Evolutionary conservation across 768 basidiomycete genomes (phyloP).

Genomic region (Mycena polygramma): DNA sequence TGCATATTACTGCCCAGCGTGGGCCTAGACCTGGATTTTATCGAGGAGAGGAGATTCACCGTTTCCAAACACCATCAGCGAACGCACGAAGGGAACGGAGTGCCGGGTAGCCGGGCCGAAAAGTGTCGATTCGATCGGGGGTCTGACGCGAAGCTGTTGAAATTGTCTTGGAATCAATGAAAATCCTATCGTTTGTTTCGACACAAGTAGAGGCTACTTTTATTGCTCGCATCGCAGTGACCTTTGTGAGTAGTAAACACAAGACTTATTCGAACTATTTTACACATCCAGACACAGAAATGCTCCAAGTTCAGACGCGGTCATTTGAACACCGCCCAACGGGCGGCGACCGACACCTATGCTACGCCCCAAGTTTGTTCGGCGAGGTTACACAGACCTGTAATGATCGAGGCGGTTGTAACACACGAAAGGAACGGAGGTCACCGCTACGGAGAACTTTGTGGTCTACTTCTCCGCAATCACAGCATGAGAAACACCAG

Average conservation of each 20-base stretch:
- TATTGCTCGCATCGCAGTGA: no score
- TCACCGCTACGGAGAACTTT: background rate
- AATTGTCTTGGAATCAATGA: background rate
- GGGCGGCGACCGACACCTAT: no score
- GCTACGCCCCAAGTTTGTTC: no score
- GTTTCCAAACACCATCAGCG: conserved; percentile 4
- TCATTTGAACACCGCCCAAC: background rate
- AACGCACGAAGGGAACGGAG: conserved; percentile 21
- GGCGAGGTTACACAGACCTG: no score
- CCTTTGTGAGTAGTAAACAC: no score
- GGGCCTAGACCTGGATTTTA: conserved; percentile 13
- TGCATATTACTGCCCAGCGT: background rate
- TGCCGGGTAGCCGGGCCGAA: conserved; percentile 7
- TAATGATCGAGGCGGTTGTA: no score
- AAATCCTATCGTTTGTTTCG: background rate
- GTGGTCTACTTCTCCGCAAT: background rate
- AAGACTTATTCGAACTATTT: background rate
- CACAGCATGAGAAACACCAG: no score
- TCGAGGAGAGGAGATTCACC: conserved; percentile 4
- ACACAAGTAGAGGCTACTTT: no score
- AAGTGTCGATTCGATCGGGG: conserved; percentile 24
- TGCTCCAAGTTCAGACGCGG: background rate
- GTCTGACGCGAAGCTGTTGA: background rate
- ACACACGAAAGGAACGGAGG: conserved; percentile 8
- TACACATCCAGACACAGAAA: background rate